These are phyloP conservation scores for Penicillium angulare DNA, from an alignment of 495 filamentous ascomycete species.

Conservation along the genomic window DNA sequence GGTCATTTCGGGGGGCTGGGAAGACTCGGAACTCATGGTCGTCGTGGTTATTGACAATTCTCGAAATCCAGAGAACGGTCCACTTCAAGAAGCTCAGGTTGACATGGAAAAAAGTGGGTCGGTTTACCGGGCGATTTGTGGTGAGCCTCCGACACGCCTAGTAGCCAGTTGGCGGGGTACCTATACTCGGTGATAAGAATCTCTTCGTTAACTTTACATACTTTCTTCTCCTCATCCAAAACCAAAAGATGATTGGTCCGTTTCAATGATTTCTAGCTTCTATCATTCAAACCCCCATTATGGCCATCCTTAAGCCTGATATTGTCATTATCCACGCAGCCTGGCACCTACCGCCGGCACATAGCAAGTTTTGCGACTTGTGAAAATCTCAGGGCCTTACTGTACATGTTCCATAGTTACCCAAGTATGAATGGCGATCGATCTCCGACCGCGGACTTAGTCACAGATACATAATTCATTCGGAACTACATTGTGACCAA, in stretches of 20 bases:
- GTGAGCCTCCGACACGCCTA: too few species aligned
- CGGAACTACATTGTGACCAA: background rate
- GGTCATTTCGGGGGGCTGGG: conserved; percentile 19
- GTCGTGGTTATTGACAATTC: conserved; percentile 15
- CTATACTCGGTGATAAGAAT: too few species aligned
- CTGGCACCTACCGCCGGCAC: background rate
- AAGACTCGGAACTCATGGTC: conserved; percentile 29
- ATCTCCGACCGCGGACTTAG: background rate
- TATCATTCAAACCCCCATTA: too few species aligned
- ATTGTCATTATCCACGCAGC: background rate
- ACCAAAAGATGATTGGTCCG: too few species aligned
- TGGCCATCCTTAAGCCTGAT: background rate
- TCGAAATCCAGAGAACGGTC: too few species aligned
- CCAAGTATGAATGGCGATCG: background rate
- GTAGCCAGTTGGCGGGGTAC: too few species aligned
- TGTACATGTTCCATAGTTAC: background rate
- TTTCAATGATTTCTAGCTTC: too few species aligned
- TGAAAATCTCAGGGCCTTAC: background rate
- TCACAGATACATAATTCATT: background rate
- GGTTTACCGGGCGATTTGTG: too few species aligned
- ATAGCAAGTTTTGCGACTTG: background rate
- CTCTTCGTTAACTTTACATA: too few species aligned
- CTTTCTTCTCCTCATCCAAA: too few species aligned
- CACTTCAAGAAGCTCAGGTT: too few species aligned
- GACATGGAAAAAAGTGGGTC: too few species aligned